These are phyloP conservation scores for Chlamydomonas reinhardtii DNA, from an alignment of 163 green algal genomes.

Conservation along the genomic window DNA sequence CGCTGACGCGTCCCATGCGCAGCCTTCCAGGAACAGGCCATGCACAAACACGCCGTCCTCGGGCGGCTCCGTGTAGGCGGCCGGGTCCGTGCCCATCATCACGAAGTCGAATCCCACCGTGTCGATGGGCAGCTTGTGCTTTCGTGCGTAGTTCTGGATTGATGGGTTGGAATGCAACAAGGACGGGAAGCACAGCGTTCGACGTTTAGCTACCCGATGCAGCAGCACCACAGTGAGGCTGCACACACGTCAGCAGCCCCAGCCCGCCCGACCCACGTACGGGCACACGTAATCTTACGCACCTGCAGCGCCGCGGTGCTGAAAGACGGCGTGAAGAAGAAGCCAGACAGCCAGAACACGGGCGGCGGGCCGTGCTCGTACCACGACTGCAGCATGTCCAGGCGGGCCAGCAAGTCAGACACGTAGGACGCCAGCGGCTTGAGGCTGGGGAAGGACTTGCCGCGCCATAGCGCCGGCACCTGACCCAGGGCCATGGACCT, in stretches of 20 bases:
- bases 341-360: slow-evolving; percentile 81
- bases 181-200: too few species aligned
- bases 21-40: slow-evolving; percentile 76
- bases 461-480: slow-evolving; percentile 71
- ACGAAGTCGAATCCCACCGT: slow-evolving; percentile 76
- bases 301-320: slow-evolving; percentile 67
- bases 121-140: slow-evolving; percentile 78
- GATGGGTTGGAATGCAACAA: too few species aligned
- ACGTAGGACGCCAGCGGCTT: slow-evolving; percentile 75
- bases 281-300: not conserved
- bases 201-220: too few species aligned
- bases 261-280: too few species aligned
- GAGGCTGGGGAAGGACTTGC: slow-evolving; percentile 73
- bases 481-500: slow-evolving; percentile 68
- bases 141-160: slow-evolving; percentile 77
- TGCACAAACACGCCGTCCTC: slow-evolving; percentile 74
- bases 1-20: slow-evolving; percentile 62
- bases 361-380: slow-evolving; percentile 70
- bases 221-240: too few species aligned
- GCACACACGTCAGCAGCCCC: too few species aligned
- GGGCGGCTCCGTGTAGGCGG: slow-evolving; percentile 55
- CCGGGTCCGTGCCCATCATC: slow-evolving; percentile 68
- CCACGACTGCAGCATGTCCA: slow-evolving; percentile 75
- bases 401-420: slow-evolving; percentile 64
- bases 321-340: slow-evolving; percentile 84